Base-by-base conservation (phyloP, 2,329 filamentous ascomycete genomes). In the Parastagonospora nodorum region DNA sequence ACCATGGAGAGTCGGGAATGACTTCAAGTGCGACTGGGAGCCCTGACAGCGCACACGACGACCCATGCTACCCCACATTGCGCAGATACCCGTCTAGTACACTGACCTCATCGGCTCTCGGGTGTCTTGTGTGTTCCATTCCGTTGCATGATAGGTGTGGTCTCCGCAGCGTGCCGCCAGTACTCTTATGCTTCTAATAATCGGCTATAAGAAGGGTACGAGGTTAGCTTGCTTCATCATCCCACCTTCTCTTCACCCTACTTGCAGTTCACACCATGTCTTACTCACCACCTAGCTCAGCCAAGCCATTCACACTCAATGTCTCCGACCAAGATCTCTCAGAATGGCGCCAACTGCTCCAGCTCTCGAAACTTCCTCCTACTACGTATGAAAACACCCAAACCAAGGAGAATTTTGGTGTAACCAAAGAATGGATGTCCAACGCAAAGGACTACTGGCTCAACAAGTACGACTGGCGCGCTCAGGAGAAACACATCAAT, bases 401-500 rank as follows among this genome's bases (percentile, higher is more conserved):
- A 62, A 59, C 41, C 48, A 45, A 28, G 60, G 65, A 54, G 47
- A 71, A 42, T 31, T 68, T 58, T 35, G 67, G 70, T 10, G 69
- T 73, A 8, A 64, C 67, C 0, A 66, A 53, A 52, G 57, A 67
- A 58, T 74, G 72, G 72, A 61, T 74, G 9, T 50, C 58, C 19
- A 52, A 68, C 4, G 51, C 71, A n/a, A 74, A 74, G 46, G 63
- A 72, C 38, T 66, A 73, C 55, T 74, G 71, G 71, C 61, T 73
- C 8, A 69, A 70, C 56, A 64, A 56, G 10, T 74, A 77, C 61
- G 63, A 71, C 35, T 71, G 75, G 74, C 63, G 65, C 19, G 63
- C 58, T 1, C 54, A 67, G 42, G 78, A 77, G 56, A 68, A 68
- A 28, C 63, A 68, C 37, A 79, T 82, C 63, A 83, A 83, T 58